Percentiles rank a stretch among this genome's conserved stretches.
Conservation (phyloP, 495 filamentous ascomycete species). For the Lepraria neglecta region DNA sequence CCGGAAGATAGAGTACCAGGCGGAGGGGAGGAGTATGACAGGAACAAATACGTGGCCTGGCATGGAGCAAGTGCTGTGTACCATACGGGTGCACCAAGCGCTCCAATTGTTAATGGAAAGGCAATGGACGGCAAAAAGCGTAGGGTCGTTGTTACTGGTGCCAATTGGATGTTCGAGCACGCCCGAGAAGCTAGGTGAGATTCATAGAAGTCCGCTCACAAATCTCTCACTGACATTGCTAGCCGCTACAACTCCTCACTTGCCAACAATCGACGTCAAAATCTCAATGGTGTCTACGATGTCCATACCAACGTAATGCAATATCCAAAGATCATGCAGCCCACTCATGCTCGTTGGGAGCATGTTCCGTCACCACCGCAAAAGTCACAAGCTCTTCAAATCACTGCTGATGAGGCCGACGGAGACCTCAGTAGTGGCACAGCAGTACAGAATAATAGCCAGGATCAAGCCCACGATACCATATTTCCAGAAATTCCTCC, state of each 20-base stretch:
- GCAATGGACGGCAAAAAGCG: slow-evolving; percentile 67
- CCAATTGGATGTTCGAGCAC: slow-evolving; percentile 98
- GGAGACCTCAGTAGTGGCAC: slow-evolving; percentile 9
- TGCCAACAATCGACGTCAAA: slow-evolving; percentile 55
- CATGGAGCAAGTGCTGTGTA: slow-evolving; percentile 94
- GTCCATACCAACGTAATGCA: slow-evolving; percentile 87
- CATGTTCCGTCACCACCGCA: slow-evolving; percentile 42
- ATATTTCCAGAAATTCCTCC: slow-evolving; percentile 60
- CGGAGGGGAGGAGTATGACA: slow-evolving; percentile 74
- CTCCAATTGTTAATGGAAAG: slow-evolving; percentile 71
- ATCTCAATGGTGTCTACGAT: slow-evolving; percentile 75
- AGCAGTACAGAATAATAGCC: slow-evolving; percentile 13
- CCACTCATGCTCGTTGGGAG: slow-evolving; percentile 78
- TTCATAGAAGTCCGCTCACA: neutral
- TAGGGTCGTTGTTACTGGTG: slow-evolving; percentile 79
- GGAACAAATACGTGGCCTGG: slow-evolving; percentile 97
- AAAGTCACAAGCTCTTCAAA: slow-evolving; percentile 21
- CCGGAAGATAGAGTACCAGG: slow-evolving; percentile 69
- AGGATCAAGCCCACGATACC: slow-evolving; percentile 20
- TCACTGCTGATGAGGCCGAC: slow-evolving; percentile 19
- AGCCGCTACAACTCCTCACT: slow-evolving; percentile 79
- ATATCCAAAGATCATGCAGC: slow-evolving; percentile 82
- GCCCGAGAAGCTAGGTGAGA: slow-evolving; percentile 79
- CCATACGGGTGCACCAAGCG: slow-evolving; percentile 70
- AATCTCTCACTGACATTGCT: slow-evolving; percentile 30